Percentiles rank a stretch among this genome's conserved stretches.
phyloP scores from a whole-genome alignment of 331 rosid genomes.

The Acacia concinna region DNA sequence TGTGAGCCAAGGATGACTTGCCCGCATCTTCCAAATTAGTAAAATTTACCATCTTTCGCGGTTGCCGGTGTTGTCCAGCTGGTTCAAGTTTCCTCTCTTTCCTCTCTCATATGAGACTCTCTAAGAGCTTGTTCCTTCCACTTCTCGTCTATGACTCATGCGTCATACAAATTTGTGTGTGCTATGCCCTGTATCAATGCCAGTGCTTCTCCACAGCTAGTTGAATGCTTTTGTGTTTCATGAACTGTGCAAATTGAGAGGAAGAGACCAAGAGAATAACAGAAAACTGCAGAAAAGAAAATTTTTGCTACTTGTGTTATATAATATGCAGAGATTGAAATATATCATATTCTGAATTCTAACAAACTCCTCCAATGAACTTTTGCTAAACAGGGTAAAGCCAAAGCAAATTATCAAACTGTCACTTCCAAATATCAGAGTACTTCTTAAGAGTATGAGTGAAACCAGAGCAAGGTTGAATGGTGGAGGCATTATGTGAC shows the following conservation, averaged over 20 bases:
- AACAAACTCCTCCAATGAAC: background rate
- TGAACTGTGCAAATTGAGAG: too few relatives aligned
- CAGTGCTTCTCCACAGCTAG: too few relatives aligned
- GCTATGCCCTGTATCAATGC: too few relatives aligned
- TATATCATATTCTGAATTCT: background rate
- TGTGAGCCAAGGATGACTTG: slow-evolving; percentile 32
- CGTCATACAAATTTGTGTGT: background rate
- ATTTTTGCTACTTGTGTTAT: background rate
- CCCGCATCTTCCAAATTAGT: background rate
- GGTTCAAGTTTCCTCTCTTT: slow-evolving; percentile 43
- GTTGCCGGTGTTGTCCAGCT: slow-evolving; percentile 41
- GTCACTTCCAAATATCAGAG: too few relatives aligned
- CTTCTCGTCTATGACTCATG: background rate
- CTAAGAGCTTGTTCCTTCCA: background rate
- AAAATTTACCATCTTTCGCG: background rate
- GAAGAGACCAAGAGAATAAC: background rate
- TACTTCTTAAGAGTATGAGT: background rate
- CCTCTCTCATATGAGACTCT: slow-evolving; percentile 42
- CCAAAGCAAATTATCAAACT: too few relatives aligned
- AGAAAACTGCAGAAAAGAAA: background rate
- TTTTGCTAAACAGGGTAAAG: background rate
- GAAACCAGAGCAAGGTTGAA: background rate
- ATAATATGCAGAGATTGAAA: background rate
- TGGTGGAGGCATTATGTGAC: too few relatives aligned
- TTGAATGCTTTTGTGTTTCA: background rate